Conservation (phyloP, 345 rosid genomes). For the Excoecaria agallocha region DNA sequence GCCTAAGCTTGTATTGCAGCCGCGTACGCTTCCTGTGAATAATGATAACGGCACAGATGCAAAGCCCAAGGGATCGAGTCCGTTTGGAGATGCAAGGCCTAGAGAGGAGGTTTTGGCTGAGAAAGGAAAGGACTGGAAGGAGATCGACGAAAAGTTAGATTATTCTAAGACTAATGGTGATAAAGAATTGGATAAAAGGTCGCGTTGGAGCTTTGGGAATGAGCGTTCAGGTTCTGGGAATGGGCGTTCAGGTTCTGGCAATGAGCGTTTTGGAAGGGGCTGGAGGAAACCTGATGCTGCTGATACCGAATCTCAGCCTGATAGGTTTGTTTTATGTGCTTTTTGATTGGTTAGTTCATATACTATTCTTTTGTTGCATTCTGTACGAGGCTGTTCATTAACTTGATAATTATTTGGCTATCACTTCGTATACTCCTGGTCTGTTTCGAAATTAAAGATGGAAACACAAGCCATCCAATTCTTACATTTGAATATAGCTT, state of each 20-base stretch:
- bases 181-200: slow-evolving; percentile 50
- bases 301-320: slow-evolving; percentile 17
- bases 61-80: slow-evolving; percentile 65
- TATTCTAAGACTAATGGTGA: slow-evolving; percentile 36
- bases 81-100: slow-evolving; percentile 92
- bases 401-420: neutral
- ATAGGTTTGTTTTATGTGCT: slow-evolving; percentile 28
- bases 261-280: slow-evolving; percentile 30
- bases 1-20: slow-evolving; percentile 81
- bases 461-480: neutral
- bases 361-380: neutral
- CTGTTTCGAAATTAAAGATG: neutral
- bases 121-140: slow-evolving; percentile 90
- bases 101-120: slow-evolving; percentile 93
- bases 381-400: neutral
- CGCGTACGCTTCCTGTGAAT: slow-evolving; percentile 52
- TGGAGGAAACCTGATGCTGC: slow-evolving; percentile 58
- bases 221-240: slow-evolving; percentile 31
- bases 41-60: slow-evolving; percentile 25
- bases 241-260: slow-evolving; percentile 28
- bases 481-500: too few relatives aligned
- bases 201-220: slow-evolving; percentile 40
- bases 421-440: neutral
- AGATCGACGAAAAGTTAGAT: slow-evolving; percentile 86
- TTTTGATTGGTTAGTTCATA: neutral